Conservation (phyloP, 2,329 filamentous ascomycete genomes). For the Shiraia bambusicola region DNA sequence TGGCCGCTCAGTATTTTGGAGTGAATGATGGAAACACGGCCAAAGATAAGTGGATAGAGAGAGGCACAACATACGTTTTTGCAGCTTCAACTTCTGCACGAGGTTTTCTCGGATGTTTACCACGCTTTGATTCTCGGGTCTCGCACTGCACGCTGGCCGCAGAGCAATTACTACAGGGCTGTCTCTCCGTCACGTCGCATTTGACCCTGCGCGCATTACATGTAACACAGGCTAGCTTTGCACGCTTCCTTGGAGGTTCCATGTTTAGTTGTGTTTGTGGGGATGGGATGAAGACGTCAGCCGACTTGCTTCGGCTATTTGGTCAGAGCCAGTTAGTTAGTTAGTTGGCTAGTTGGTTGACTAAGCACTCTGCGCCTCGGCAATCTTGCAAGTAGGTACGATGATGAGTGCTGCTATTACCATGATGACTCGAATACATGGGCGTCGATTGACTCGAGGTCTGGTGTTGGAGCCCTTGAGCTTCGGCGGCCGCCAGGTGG, state of each 20-base stretch:
- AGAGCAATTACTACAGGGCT: slow-evolving; percentile 48
- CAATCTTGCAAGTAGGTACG: background rate
- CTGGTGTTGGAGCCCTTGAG: background rate
- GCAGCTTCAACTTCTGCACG: slow-evolving; percentile 20
- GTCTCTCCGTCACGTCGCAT: slow-evolving; percentile 50
- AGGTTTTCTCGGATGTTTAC: slow-evolving; percentile 42
- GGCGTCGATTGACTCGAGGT: background rate
- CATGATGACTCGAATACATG: background rate
- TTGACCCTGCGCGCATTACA: slow-evolving; percentile 51
- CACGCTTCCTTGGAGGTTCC: slow-evolving; percentile 36
- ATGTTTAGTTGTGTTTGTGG: slow-evolving; percentile 14
- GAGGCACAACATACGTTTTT: slow-evolving; percentile 16
- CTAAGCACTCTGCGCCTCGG: slow-evolving; percentile 14
- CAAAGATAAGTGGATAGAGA: no score
- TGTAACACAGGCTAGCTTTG: slow-evolving; percentile 47
- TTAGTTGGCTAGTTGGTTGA: background rate
- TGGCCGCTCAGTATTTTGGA: slow-evolving; percentile 1
- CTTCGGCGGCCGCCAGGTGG: no score
- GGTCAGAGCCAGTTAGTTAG: background rate
- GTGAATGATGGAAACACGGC: background rate
- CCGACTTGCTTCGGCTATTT: slow-evolving; percentile 26
- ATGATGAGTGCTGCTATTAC: background rate
- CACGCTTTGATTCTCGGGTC: slow-evolving; percentile 46
- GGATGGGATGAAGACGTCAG: slow-evolving; percentile 11
- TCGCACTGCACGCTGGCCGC: slow-evolving; percentile 44